Evolutionary conservation across 176 grass and related monocot species (phyloP).

Genomic region (Rhynchospora tenuis): DNA sequence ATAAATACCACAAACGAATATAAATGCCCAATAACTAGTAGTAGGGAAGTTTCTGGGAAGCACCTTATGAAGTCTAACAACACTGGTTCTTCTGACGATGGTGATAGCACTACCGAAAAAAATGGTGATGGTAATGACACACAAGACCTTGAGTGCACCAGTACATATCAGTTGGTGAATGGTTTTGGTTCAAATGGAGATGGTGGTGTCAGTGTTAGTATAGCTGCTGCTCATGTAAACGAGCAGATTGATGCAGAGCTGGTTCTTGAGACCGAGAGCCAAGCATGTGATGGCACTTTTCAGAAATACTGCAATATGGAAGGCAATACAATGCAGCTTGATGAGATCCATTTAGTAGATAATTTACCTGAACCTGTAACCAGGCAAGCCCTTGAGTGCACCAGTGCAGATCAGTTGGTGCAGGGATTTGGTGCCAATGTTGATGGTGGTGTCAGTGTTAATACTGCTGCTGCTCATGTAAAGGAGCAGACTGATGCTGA

Average conservation of each 20-base stretch:
- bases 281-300: conserved; percentile 34
- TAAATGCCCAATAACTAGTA: conserved; percentile 25
- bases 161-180: conserved; percentile 34
- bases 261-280: conserved; percentile 67
- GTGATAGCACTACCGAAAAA: conserved; percentile 44
- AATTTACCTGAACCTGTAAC: conserved; percentile 31
- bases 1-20: conserved; percentile 19
- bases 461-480: conserved; percentile 28
- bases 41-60: conserved; percentile 45
- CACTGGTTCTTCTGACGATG: conserved; percentile 45
- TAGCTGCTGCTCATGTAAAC: conserved; percentile 31
- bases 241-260: conserved; percentile 64
- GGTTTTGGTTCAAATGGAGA: conserved; percentile 36
- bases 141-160: conserved; percentile 62
- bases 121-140: conserved; percentile 45
- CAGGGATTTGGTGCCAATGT: too few relatives aligned
- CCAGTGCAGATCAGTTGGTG: too few relatives aligned
- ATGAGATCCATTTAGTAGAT: conserved; percentile 46
- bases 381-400: neutral
- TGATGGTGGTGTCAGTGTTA: too few relatives aligned
- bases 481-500: conserved; percentile 62
- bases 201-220: conserved; percentile 12
- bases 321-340: conserved; percentile 73
- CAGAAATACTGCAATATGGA: conserved; percentile 53
- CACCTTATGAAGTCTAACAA: conserved; percentile 39